Evolutionary conservation across 1,139 yeast genomes (phyloP), one percentile per base, ranked within the genome.

Genomic region (Nakaseomyces glabratus): DNA sequence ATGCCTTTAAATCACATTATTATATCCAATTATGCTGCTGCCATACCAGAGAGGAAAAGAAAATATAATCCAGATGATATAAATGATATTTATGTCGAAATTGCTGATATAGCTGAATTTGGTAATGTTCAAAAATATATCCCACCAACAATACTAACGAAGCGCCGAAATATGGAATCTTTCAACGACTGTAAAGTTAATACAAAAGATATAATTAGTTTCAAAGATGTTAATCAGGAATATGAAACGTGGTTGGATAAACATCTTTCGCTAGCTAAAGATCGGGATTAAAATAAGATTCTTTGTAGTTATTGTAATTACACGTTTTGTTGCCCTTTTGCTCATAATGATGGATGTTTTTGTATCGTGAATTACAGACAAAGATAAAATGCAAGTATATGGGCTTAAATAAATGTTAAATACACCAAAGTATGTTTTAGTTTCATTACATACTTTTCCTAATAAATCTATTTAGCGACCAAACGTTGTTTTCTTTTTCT

Each of bases 401-500:
- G 7, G 10, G 7, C 7, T 7, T 19, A 19, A 19, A 19, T 19
- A 19, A 7, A 19, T 7, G 7, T 19, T 19, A 19, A 10, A 7
- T 19, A 19, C 10, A 10, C 21, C 7, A 7, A 10, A 7, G 21
- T 19, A 19, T 19, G 7, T 19, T 19, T 10, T 7, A 7, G 7
- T 19, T 19, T 7, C 10, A 7, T 7, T 10, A 23, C 7, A n/a
- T 7, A 7, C 26, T 23, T 23, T 7, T 23, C 7, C 11, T 23
- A 23, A 7, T 7, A 10, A 7, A n/a, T 8, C 8, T n/a, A 10
- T 12, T 31, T n/a, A 21, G 14, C 21, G 15, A 5, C 26, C 32
- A 24, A 24, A 30, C 15, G 10, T 17, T 30, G 37, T 46, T 33
- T 71, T 71, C 59, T 73, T 76, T 28, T 61, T 68, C 61, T 81